phyloP scores from a whole-genome alignment of 352 stramenopile genomes.

The Pythium biforme region DNA sequence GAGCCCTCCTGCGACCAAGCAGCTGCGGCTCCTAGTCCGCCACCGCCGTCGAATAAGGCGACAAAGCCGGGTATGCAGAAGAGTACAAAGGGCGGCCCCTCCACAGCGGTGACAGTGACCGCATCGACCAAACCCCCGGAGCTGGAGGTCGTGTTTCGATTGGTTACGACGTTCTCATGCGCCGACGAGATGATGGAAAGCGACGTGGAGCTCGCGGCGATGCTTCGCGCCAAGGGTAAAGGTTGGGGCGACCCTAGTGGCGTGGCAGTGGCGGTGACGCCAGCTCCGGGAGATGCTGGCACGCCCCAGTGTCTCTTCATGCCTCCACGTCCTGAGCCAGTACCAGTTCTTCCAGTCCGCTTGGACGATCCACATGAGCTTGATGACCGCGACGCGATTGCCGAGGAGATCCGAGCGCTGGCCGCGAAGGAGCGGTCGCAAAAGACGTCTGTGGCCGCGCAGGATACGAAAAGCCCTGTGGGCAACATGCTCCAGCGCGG shows the following conservation, averaged over 20 bases:
- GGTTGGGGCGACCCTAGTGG: conserved; percentile 13
- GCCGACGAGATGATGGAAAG: conserved; percentile 16
- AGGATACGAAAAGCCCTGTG: background rate
- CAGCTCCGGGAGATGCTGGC: too few relatives aligned
- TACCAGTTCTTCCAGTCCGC: background rate
- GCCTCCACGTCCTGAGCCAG: conserved; percentile 3
- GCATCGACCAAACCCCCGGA: background rate
- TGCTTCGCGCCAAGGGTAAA: conserved; percentile 20
- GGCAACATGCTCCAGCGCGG: conserved; percentile 15
- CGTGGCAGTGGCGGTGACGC: background rate
- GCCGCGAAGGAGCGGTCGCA: conserved; percentile 1
- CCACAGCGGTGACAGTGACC: background rate
- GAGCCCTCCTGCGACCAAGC: conserved; percentile 20
- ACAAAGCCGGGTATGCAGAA: background rate
- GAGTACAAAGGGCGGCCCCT: background rate
- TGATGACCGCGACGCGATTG: conserved; percentile 21
- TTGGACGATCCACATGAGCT: background rate
- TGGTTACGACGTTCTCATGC: conserved; percentile 21
- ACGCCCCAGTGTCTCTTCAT: conserved; percentile 17
- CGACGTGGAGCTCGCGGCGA: conserved; percentile 7
- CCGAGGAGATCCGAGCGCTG: conserved; percentile 15
- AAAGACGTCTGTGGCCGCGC: background rate
- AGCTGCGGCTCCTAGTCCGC: background rate
- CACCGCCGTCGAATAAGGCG: background rate
- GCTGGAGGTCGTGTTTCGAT: conserved; percentile 30